Percentiles rank a stretch among this genome's conserved stretches.
Evolutionary conservation across 2,329 filamentous ascomycete species (phyloP).

Genomic region (Fusarium multiceps): DNA sequence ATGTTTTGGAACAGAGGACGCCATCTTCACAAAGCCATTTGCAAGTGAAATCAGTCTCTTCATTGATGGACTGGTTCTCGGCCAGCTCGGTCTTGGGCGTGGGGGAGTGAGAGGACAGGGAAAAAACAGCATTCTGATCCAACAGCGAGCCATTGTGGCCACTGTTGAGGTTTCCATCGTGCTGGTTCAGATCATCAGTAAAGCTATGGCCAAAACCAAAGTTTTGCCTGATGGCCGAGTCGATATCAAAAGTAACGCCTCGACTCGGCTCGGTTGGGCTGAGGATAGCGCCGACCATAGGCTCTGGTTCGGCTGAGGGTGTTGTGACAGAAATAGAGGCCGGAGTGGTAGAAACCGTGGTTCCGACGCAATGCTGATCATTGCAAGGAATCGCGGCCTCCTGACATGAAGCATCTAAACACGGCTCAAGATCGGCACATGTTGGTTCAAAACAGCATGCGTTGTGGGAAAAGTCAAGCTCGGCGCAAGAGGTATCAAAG

Average conservation of each 20-base stretch:
- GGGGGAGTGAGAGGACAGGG: slow-evolving; percentile 4
- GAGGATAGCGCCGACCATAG: slow-evolving; percentile 24
- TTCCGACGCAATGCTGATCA: slow-evolving; percentile 49
- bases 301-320: slow-evolving; percentile 46
- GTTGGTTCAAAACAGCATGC: slow-evolving; percentile 47
- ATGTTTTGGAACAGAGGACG: slow-evolving; percentile 50
- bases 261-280: slow-evolving; percentile 30
- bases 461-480: slow-evolving; percentile 37
- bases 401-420: slow-evolving; percentile 50
- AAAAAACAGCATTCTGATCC: slow-evolving; percentile 12
- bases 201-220: slow-evolving; percentile 24
- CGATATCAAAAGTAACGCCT: slow-evolving; percentile 25
- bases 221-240: slow-evolving; percentile 16
- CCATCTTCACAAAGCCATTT: slow-evolving; percentile 48
- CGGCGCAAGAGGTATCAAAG: slow-evolving; percentile 50
- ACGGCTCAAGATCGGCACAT: slow-evolving; percentile 52
- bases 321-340: slow-evolving; percentile 47
- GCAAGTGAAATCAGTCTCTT: slow-evolving; percentile 48
- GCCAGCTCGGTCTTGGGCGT: slow-evolving; percentile 26
- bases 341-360: slow-evolving; percentile 43
- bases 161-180: slow-evolving; percentile 12
- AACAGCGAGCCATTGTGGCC: slow-evolving; percentile 2
- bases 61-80: slow-evolving; percentile 30
- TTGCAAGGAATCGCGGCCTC: slow-evolving; percentile 51
- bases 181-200: slow-evolving; percentile 15